phyloP scores from a whole-genome alignment of 2,329 filamentous ascomycete species.

The Tolypocladium nubicola region DNA sequence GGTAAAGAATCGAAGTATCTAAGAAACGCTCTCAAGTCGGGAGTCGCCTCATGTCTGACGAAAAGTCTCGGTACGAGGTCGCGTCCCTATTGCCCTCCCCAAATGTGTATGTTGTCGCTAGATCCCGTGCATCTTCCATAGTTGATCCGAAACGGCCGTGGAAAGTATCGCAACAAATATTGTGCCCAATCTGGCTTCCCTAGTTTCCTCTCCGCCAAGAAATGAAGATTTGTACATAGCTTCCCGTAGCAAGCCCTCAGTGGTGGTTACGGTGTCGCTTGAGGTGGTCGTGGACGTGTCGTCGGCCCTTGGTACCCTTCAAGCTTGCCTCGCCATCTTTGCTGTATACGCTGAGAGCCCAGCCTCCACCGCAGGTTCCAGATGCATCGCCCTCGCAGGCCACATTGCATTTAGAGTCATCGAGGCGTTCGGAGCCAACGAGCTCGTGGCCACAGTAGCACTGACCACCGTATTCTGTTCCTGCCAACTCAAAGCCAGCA shows the following conservation, averaged over 20 bases:
- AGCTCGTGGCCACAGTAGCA: slow-evolving; percentile 39
- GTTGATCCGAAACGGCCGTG: background rate
- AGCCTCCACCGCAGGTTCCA: slow-evolving; percentile 39
- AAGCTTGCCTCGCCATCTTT: slow-evolving; percentile 20
- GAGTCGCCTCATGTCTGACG: background rate
- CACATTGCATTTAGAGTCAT: slow-evolving; percentile 30
- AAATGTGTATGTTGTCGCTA: background rate
- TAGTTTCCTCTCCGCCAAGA: background rate
- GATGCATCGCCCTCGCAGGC: slow-evolving; percentile 36
- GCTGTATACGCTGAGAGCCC: slow-evolving; percentile 34
- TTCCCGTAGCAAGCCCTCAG: slow-evolving; percentile 2
- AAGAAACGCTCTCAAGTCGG: background rate
- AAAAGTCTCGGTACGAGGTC: background rate
- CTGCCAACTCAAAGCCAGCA: slow-evolving; percentile 32
- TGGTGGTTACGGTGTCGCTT: slow-evolving; percentile 20
- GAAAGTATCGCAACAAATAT: background rate
- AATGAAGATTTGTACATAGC: background rate
- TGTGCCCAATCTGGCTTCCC: slow-evolving; percentile 4
- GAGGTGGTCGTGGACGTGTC: slow-evolving; percentile 26
- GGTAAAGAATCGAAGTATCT: background rate
- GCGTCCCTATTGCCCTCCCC: background rate
- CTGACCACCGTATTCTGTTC: slow-evolving; percentile 39
- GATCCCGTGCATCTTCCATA: background rate
- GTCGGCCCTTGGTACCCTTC: slow-evolving; percentile 18
- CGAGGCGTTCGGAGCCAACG: slow-evolving; percentile 25